phyloP scores from a whole-genome alignment of 2,329 filamentous ascomycete species.

The Calonectria multiphialidica region DNA sequence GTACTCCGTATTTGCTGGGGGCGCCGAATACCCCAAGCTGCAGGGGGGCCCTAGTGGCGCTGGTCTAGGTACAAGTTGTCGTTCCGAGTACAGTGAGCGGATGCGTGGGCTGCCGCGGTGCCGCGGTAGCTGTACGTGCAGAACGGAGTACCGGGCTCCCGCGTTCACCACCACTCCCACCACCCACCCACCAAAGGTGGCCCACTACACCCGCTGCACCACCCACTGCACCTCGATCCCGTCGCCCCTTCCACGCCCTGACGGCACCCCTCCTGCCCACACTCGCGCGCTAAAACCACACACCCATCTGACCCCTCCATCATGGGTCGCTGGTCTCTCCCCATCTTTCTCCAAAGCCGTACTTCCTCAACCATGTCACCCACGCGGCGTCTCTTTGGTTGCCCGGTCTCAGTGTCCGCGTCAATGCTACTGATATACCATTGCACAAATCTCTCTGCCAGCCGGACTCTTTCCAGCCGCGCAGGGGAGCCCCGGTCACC shows the following conservation, averaged over 20 bases:
- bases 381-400: conserved; percentile 29
- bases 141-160: conserved; percentile 4
- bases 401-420: conserved; percentile 32
- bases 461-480: conserved; percentile 21
- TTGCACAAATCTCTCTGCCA: conserved; percentile 15
- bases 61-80: not conserved
- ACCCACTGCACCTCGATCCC: conserved; percentile 10
- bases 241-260: conserved; percentile 9
- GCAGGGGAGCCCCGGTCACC: conserved; percentile 29
- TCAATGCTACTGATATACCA: conserved; percentile 18
- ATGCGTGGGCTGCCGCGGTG: not conserved
- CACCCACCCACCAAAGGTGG: conserved; percentile 11
- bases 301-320: conserved; percentile 16
- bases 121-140: conserved; percentile 13
- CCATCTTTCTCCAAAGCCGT: conserved; percentile 38
- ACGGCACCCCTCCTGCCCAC: conserved; percentile 3
- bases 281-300: conserved; percentile 2
- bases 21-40: conserved; percentile 25
- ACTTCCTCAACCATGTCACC: conserved; percentile 31
- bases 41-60: conserved; percentile 12
- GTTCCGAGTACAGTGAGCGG: conserved; percentile 3
- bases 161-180: conserved; percentile 25
- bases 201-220: conserved; percentile 4
- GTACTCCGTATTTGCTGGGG: conserved; percentile 15
- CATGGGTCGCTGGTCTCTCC: conserved; percentile 22